These are phyloP conservation scores for Lactuca sativa DNA, from an alignment of 129 eudicot genomes.

Conservation along the genomic window DNA sequence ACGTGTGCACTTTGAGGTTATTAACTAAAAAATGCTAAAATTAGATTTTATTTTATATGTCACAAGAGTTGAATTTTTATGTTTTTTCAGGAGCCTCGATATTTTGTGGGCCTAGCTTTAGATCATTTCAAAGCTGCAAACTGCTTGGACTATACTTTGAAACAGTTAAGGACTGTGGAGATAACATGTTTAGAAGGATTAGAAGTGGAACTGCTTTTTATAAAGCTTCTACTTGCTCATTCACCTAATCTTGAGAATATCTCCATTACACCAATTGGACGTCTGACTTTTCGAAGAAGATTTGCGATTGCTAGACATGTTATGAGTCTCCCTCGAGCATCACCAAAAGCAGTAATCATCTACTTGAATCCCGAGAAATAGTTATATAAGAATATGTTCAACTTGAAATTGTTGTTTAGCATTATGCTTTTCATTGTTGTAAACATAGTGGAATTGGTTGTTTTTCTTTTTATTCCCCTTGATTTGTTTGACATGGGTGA, in stretches of 20 bases:
- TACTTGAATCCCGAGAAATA: slow-evolving; percentile 14
- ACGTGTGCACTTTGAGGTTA: neutral
- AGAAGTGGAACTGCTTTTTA: slow-evolving; percentile 2
- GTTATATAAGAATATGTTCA: neutral
- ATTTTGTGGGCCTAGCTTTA: neutral
- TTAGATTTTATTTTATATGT: neutral
- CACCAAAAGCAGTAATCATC: slow-evolving; percentile 23
- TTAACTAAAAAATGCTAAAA: slow-evolving; percentile 4
- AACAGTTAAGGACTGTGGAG: slow-evolving; percentile 6
- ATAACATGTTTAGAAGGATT: slow-evolving; percentile 7
- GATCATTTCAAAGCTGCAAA: slow-evolving; percentile 10
- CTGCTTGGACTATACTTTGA: slow-evolving; percentile 20
- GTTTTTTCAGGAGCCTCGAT: neutral
- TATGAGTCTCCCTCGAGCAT: slow-evolving; percentile 27
- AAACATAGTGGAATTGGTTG: too few relatives aligned
- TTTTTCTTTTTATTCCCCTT: too few relatives aligned
- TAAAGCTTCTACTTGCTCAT: slow-evolving; percentile 29
- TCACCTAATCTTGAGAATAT: slow-evolving; percentile 27
- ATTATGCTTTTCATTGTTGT: neutral
- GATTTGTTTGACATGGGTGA: too few relatives aligned
- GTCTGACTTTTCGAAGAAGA: neutral
- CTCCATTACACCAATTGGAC: neutral
- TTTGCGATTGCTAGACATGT: slow-evolving; percentile 17
- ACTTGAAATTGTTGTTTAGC: neutral
- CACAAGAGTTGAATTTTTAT: neutral